Percentiles rank a stretch among this genome's conserved stretches.
Evolutionary conservation across 2,329 filamentous ascomycete genomes (phyloP).

Genomic region (Elsinoe arachidis): DNA sequence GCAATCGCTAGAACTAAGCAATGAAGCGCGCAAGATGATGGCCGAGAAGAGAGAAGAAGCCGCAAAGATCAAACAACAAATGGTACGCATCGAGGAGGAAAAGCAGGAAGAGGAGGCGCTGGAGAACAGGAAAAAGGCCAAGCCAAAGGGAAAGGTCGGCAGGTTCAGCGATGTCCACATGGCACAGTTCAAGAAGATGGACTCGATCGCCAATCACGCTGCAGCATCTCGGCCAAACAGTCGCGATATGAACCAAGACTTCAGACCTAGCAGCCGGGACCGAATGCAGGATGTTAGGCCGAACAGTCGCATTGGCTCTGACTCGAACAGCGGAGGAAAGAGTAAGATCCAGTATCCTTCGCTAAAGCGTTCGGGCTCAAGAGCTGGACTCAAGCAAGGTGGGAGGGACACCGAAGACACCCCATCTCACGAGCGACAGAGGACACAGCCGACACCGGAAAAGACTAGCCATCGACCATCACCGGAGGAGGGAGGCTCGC

Average conservation of each 20-base stretch:
- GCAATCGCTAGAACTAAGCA: conserved; percentile 50
- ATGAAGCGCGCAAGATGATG: conserved; percentile 52
- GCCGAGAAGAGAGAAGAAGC: conserved; percentile 64
- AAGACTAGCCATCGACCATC: conserved; percentile 16
- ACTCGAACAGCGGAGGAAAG: background rate
- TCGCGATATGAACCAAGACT: conserved; percentile 7
- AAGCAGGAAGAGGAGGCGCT: conserved; percentile 34
- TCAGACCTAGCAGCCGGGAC: background rate
- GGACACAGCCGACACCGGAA: conserved; percentile 34
- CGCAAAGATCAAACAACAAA: conserved; percentile 58
- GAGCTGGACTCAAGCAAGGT: conserved; percentile 38
- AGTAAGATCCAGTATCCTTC: conserved; percentile 19
- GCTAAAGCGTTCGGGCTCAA: conserved; percentile 48
- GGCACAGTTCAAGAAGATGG: conserved; percentile 93
- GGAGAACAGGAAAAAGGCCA: conserved; percentile 62
- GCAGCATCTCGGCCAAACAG: conserved; percentile 61
- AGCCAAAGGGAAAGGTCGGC: conserved; percentile 65
- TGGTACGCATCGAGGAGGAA: conserved; percentile 54
- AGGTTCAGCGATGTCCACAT: conserved; percentile 81
- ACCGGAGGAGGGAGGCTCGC: conserved; percentile 29
- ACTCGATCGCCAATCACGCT: conserved; percentile 81
- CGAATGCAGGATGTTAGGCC: conserved; percentile 9
- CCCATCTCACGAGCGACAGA: background rate
- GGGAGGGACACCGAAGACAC: background rate
- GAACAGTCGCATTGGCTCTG: background rate